These are phyloP conservation scores for Lentinula aciculospora DNA, from an alignment of 768 basidiomycete genomes.

Conservation along the genomic window DNA sequence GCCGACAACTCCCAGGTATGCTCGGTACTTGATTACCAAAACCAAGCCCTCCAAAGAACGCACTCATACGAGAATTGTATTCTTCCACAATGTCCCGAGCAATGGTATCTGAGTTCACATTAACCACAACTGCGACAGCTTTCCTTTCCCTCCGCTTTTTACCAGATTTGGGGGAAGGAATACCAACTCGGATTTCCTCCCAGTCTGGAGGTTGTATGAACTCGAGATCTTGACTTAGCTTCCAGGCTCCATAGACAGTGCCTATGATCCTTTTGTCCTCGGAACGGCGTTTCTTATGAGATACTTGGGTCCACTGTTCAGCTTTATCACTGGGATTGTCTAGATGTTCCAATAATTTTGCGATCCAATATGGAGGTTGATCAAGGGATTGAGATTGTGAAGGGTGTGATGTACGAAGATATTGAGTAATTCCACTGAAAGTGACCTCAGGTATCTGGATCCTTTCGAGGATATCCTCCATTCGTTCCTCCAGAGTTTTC, in stretches of 20 bases:
- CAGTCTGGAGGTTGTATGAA: constrained; percentile 28
- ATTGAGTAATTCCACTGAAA: constrained; percentile 30
- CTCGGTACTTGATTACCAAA: constrained; percentile 25
- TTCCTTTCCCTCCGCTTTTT: not conserved
- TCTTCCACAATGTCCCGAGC: not conserved
- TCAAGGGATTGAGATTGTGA: constrained; percentile 39
- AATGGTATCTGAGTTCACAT: constrained; percentile 6
- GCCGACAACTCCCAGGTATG: constrained; percentile 30
- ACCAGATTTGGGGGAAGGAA: not conserved
- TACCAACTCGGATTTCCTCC: not conserved
- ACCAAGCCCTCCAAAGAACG: constrained; percentile 35
- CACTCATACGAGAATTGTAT: constrained; percentile 1
- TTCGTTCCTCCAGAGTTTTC: constrained; percentile 39
- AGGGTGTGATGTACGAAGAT: constrained; percentile 39
- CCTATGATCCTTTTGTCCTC: not conserved
- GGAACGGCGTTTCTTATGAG: constrained; percentile 5
- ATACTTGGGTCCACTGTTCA: not conserved
- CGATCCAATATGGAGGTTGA: constrained; percentile 45
- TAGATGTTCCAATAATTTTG: constrained; percentile 8
- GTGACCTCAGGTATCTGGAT: constrained; percentile 28
- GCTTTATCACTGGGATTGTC: constrained; percentile 6
- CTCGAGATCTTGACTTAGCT: constrained; percentile 34
- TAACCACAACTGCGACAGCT: not conserved
- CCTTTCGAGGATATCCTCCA: constrained; percentile 39
- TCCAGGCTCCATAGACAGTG: constrained; percentile 49